Evolutionary conservation across 345 rosid genomes (phyloP), one percentile per base, ranked within the genome.

Genomic region (Erodium maritimum): DNA sequence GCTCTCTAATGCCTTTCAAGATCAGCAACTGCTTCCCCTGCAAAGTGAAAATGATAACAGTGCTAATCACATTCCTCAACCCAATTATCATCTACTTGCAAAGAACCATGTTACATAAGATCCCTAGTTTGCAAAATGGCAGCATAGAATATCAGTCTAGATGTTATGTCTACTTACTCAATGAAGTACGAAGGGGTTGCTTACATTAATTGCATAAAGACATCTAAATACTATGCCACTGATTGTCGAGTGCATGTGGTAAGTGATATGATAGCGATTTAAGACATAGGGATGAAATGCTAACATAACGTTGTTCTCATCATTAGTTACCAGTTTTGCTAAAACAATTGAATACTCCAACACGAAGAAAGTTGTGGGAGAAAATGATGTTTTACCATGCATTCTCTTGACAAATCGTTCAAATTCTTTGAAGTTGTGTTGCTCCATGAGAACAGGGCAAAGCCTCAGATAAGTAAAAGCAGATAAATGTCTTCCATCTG

Each of bases 401-500:
- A 90, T 80, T 73, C 85, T 83, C 74, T 85, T 89, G 73, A 90
- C 81, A 59, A 94, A 90, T 6, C 69, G 78, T 46, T 90, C 87
- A 18, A 94, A 87, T 67, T 94, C 96, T 53, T 77, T 57, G 61
- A 85, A 70, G 82, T 82, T 84, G 50, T 76, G 84, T 64, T 84
- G 78, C 75, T 90, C 93, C 91, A 87, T 76, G 29, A 94, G 95
- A 71, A 67, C 64, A 20, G 90, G 74, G 53, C 69, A 64, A 61
- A 85, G 99, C 73, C 96, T 87, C 59, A 79, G 81, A 73, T 87
- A 87, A 12, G 88, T 80, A 74, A 87, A 87, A 34, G 88, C 81
- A 57, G 71, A 82, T 61, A 87, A 66, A 64, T 85, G 93, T 59
- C 82, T 87, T 69, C 86, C 81, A 63, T 85, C 88, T 52, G 96